A percentile compares a stretch with the other conserved stretches of the same genome.
Conservation (phyloP, 768 basidiomycete genomes). For the Russula ochroleuca region DNA sequence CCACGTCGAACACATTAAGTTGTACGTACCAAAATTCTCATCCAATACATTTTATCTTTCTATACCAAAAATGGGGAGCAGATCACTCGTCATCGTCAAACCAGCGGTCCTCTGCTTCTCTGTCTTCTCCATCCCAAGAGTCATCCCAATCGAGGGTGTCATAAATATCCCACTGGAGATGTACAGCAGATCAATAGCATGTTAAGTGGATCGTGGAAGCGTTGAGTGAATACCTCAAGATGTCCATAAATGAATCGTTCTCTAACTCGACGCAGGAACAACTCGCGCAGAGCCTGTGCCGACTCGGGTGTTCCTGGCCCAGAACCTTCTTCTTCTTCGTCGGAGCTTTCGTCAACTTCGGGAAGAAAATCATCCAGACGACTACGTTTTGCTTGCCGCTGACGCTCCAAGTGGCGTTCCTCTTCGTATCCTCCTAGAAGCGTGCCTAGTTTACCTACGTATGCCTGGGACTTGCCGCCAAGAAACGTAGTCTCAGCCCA, state of each 20-base stretch:
- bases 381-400: slow-evolving; percentile 45
- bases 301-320: slow-evolving; percentile 47
- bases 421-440: slow-evolving; percentile 73
- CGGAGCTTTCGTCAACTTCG: slow-evolving; percentile 59
- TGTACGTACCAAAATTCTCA: not conserved
- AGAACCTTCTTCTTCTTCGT: slow-evolving; percentile 46
- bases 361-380: slow-evolving; percentile 49
- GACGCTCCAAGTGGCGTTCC: slow-evolving; percentile 65
- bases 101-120: slow-evolving; percentile 65
- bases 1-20: slow-evolving; percentile 7
- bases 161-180: slow-evolving; percentile 58
- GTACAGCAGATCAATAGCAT: slow-evolving; percentile 10
- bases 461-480: slow-evolving; percentile 45
- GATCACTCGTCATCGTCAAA: slow-evolving; percentile 59
- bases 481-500: slow-evolving; percentile 68
- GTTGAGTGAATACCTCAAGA: slow-evolving; percentile 51
- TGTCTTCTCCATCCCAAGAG: slow-evolving; percentile 54
- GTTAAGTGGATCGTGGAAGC: not conserved
- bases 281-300: slow-evolving; percentile 32
- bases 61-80: not conserved
- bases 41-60: not conserved
- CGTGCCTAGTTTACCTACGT: slow-evolving; percentile 64
- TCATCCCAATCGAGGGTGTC: slow-evolving; percentile 75
- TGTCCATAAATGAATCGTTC: slow-evolving; percentile 74
- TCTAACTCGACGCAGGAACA: slow-evolving; percentile 57